Percentiles rank a stretch among this genome's conserved stretches.
Conservation (phyloP, 2,329 filamentous ascomycete genomes). For the Ceratocystis cacaofunesta region DNA sequence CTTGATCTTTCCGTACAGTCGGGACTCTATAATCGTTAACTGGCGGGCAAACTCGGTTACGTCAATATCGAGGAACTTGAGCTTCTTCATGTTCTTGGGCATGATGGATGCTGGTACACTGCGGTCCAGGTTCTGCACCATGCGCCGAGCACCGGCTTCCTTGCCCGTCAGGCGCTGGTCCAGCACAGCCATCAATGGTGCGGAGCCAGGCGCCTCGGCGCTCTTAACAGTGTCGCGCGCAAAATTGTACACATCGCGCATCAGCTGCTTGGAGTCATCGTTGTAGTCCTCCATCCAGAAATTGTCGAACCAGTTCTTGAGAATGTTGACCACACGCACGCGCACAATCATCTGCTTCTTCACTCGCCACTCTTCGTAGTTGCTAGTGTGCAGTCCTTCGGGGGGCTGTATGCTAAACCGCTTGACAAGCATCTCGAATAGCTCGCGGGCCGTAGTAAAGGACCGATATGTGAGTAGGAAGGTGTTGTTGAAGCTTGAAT, state of each 20-base stretch:
- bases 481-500: conserved; percentile 92
- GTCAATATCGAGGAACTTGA: conserved; percentile 96
- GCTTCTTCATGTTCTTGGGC: conserved; percentile 98
- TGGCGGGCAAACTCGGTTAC: conserved; percentile 93
- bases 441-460: conserved; percentile 76
- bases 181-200: conserved; percentile 68
- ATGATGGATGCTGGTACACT: conserved; percentile 78
- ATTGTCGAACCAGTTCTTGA: conserved; percentile 96
- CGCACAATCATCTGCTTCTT: conserved; percentile 92
- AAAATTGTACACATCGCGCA: conserved; percentile 80
- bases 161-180: conserved; percentile 81
- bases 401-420: conserved; percentile 88
- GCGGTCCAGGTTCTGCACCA: conserved; percentile 74
- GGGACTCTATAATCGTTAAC: conserved; percentile 90
- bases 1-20: conserved; percentile 88
- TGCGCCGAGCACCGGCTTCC: conserved; percentile 68
- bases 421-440: conserved; percentile 85
- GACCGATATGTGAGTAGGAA: conserved; percentile 95
- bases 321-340: conserved; percentile 90
- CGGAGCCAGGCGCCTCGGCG: conserved; percentile 80
- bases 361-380: conserved; percentile 80
- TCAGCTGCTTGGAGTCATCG: conserved; percentile 67
- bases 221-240: conserved; percentile 84
- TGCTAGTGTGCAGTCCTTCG: conserved; percentile 55
- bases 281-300: conserved; percentile 97